These are phyloP conservation scores for Herpetomonas tarakana DNA, from an alignment of 208 protist genomes.

Conservation along the genomic window DNA sequence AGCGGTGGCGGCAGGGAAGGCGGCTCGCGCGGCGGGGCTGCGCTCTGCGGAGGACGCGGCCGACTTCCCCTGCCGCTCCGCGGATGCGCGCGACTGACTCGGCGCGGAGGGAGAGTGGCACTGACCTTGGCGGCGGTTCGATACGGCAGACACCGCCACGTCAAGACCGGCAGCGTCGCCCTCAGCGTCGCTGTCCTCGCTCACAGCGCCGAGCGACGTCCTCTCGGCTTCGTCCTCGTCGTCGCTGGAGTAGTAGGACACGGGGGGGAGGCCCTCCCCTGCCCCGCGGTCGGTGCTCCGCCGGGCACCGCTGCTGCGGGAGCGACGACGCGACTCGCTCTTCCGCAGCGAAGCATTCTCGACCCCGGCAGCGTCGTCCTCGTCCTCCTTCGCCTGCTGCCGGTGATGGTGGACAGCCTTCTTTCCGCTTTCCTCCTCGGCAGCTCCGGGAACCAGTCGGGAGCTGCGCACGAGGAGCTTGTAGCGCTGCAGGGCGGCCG, in stretches of 20 bases:
- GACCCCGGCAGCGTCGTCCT: too few relatives aligned
- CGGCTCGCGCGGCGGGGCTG: not conserved
- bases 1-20: not conserved
- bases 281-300: too few relatives aligned
- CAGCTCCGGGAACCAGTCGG: too few relatives aligned
- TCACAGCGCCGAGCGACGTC: slow-evolving; percentile 8
- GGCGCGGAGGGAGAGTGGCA: not conserved
- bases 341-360: too few relatives aligned
- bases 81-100: not conserved
- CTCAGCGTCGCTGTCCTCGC: slow-evolving; percentile 23
- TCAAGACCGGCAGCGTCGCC: not conserved
- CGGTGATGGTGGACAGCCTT: too few relatives aligned
- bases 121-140: not conserved
- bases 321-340: too few relatives aligned
- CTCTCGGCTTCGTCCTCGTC: not conserved
- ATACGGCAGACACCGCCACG: slow-evolving; percentile 9
- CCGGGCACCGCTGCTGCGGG: too few relatives aligned
- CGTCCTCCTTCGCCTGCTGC: too few relatives aligned
- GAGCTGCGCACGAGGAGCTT: slow-evolving; percentile 42
- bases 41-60: too few relatives aligned
- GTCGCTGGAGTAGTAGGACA: not conserved
- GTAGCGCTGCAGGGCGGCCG: slow-evolving; percentile 55
- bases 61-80: too few relatives aligned
- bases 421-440: too few relatives aligned
- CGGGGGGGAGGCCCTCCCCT: too few relatives aligned